phyloP scores from a whole-genome alignment of 148 eudicot genomes.

The Persicaria maculosa region DNA sequence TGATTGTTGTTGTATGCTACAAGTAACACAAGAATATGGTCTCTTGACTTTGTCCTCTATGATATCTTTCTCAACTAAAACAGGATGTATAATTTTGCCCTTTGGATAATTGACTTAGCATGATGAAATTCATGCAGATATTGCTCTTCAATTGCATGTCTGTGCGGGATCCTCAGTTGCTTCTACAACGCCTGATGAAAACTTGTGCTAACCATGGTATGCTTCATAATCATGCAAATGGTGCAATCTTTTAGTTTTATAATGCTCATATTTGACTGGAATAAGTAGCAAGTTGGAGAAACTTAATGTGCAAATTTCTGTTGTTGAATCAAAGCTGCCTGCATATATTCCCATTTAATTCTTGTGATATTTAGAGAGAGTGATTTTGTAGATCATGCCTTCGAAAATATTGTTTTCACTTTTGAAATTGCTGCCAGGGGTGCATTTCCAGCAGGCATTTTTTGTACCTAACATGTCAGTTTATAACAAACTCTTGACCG shows the following conservation, averaged over 20 bases:
- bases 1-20: too few relatives aligned
- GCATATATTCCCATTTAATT: not conserved
- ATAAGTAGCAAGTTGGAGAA: not conserved
- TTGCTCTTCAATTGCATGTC: conserved; percentile 98
- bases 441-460: conserved; percentile 76
- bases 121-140: conserved; percentile 52
- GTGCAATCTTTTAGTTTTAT: not conserved
- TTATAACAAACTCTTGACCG: conserved; percentile 66
- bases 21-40: too few relatives aligned
- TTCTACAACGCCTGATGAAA: conserved; percentile 68
- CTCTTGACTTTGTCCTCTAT: not conserved
- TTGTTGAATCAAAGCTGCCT: not conserved
- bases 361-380: not conserved
- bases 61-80: not conserved
- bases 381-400: not conserved
- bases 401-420: conserved; percentile 11
- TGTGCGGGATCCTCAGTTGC: conserved; percentile 87
- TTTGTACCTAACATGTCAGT: conserved; percentile 92
- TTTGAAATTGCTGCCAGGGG: conserved; percentile 40
- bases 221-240: not conserved
- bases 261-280: not conserved
- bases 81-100: not conserved
- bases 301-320: not conserved
- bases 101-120: conserved; percentile 14
- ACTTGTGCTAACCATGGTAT: conserved; percentile 67